Evolutionary conservation across 1,284 basidiomycete genomes (phyloP).

Genomic region (Melampsora americana): DNA sequence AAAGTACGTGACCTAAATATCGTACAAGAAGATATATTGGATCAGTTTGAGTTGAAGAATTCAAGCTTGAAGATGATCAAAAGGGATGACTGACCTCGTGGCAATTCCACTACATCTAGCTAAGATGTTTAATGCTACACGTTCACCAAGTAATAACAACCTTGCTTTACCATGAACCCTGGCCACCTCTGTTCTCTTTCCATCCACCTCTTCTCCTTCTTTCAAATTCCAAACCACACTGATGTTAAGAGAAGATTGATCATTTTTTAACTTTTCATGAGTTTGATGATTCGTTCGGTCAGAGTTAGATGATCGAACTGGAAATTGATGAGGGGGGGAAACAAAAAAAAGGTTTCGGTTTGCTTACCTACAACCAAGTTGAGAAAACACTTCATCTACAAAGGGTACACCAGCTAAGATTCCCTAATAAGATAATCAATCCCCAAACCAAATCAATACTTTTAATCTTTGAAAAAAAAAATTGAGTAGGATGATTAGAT

Average conservation of each 20-base stretch:
- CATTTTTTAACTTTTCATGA: background rate
- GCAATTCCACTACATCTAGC: slow-evolving; percentile 96
- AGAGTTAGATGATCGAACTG: background rate
- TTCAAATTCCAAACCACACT: slow-evolving; percentile 88
- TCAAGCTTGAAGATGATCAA: background rate
- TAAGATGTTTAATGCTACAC: slow-evolving; percentile 88
- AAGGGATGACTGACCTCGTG: slow-evolving; percentile 65
- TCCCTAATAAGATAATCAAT: slow-evolving; percentile 57
- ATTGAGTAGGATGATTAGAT: background rate
- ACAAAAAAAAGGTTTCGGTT: background rate
- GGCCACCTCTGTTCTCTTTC: slow-evolving; percentile 75
- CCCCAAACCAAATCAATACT: slow-evolving; percentile 53
- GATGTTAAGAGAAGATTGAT: slow-evolving; percentile 33
- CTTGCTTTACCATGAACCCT: slow-evolving; percentile 85
- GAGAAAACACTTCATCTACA: slow-evolving; percentile 86
- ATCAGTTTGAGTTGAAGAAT: background rate
- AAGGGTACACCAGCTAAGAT: slow-evolving; percentile 94
- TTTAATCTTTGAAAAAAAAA: background rate
- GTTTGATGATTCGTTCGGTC: background rate
- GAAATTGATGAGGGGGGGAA: background rate
- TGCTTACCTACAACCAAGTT: slow-evolving; percentile 82
- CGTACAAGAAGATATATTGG: background rate
- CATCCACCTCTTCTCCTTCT: slow-evolving; percentile 76
- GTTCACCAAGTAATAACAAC: slow-evolving; percentile 85
- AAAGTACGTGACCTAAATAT: slow-evolving; percentile 69